Evolutionary conservation across 139 green algal genomes (phyloP), one percentile per base, ranked within the genome.

Genomic region (Bryopsis sp.): DNA sequence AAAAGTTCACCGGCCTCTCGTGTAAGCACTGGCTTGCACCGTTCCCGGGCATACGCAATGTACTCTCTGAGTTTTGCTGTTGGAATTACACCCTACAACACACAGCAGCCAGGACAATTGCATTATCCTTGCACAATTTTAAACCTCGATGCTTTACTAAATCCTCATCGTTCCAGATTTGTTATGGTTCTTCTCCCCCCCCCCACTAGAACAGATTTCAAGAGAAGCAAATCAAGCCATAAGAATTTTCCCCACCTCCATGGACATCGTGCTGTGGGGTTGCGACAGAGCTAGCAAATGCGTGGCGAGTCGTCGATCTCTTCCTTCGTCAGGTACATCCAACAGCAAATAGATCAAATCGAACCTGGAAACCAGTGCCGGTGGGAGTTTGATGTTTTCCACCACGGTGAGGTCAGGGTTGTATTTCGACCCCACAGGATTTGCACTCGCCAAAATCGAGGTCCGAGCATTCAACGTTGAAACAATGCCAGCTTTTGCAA

Each of bases 401-500:
- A 95, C 82, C 3, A 98, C 80, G 28, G 75, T 87, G 64, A 95
- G 71, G 46, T 81, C 61, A 3, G 86, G 90, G 82, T 97, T 93
- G 82, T 97, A 97, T 59, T 70, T 75, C n/a, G 69, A 81, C 63
- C 72, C 77, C 39, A 83, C 81, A 66, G 83, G 83, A 76, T 89
- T 89, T 67, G 82, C 82, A 58, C 77, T 83, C 2, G 85, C 81
- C 57, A 86, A 79, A 32, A 95, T 84, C 36, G 83, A 92, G 34
- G 91, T 97, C 64, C 94, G 86, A 2, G 94, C 94, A 77, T 98
- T 98, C 8, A 99, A 86, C 1, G 89, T 95, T 28, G 86, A 89
- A 68, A 98, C 97, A 78, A 99, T 96, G 38, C 94, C 94, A 0
- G 94, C 94, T 87, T 99, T 99, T 73, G 94, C 94, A 48, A 99